Evolutionary conservation across 148 eudicot genomes (phyloP).

Genomic region (Dysphania ambrosioides): DNA sequence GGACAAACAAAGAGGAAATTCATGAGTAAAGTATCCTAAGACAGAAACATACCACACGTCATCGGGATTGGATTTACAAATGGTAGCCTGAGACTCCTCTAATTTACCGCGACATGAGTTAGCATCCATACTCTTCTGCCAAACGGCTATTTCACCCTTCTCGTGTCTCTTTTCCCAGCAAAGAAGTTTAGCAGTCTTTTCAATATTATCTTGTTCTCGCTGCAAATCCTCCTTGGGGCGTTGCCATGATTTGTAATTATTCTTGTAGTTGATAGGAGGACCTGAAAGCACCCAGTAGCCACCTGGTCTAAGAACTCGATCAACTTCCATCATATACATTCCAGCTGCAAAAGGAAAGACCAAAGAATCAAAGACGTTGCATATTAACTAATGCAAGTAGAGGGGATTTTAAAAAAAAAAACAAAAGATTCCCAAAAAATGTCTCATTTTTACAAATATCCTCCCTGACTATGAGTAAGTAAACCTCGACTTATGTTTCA

Average conservation of each 20-base stretch:
- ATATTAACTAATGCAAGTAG: conserved; percentile 7
- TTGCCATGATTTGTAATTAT: conserved; percentile 69
- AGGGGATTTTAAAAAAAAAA: background rate
- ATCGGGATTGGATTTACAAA: conserved; percentile 62
- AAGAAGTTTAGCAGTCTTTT: conserved; percentile 74
- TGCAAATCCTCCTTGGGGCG: conserved; percentile 75
- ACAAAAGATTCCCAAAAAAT: too few species aligned
- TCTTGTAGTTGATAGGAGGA: conserved; percentile 94
- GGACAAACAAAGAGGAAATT: background rate
- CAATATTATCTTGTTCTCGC: conserved; percentile 82
- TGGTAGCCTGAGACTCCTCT: conserved; percentile 49
- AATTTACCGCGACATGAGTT: conserved; percentile 54
- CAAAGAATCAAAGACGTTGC: background rate
- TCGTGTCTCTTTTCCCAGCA: conserved; percentile 92
- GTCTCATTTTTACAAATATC: too few species aligned
- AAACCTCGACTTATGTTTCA: too few species aligned
- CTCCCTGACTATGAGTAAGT: too few species aligned
- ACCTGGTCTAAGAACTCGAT: conserved; percentile 93
- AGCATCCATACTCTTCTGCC: conserved; percentile 65
- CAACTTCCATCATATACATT: conserved; percentile 89
- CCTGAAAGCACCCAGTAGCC: conserved; percentile 99
- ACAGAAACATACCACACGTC: conserved; percentile 67
- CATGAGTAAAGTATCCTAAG: background rate
- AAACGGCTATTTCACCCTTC: conserved; percentile 78
- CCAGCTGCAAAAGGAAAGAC: conserved; percentile 53